Evolutionary conservation across 2,329 filamentous ascomycete genomes (phyloP).

Genomic region (Cadophora malorum): DNA sequence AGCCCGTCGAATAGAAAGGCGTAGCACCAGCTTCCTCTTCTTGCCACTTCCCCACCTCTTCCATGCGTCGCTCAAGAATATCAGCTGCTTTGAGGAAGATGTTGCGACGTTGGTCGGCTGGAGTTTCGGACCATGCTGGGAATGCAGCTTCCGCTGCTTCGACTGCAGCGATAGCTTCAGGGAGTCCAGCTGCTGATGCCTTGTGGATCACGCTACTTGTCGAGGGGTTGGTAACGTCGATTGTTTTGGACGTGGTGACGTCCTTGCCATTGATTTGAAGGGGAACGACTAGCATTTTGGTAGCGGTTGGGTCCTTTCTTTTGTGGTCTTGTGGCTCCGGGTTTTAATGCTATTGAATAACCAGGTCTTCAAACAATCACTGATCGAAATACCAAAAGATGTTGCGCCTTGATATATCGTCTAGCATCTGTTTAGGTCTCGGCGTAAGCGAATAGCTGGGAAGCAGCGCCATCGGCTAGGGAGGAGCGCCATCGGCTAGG

Average conservation of each 20-base stretch:
- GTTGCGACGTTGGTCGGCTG: constrained; percentile 56
- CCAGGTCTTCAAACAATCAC: not conserved
- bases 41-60: constrained; percentile 62
- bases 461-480: not conserved
- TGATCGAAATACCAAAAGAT: not conserved
- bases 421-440: not conserved
- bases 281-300: constrained; percentile 46
- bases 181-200: constrained; percentile 37
- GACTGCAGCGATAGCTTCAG: constrained; percentile 59
- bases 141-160: constrained; percentile 62
- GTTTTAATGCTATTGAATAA: not conserved
- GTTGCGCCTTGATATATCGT: not conserved
- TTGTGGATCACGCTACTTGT: constrained; percentile 49
- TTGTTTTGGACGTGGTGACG: constrained; percentile 50
- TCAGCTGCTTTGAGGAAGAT: constrained; percentile 63
- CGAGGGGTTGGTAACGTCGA: constrained; percentile 56
- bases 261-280: constrained; percentile 57
- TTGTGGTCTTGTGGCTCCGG: not conserved
- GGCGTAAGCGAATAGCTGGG: no score
- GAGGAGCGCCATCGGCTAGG: not conserved
- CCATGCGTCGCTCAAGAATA: constrained; percentile 55
- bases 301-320: not conserved
- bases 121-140: constrained; percentile 62
- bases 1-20: constrained; percentile 37
- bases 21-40: constrained; percentile 43